A percentile compares a stretch with the other conserved stretches of the same genome.
Conservation (phyloP, 306 rosid species). For the Casuarina equisetifolia region DNA sequence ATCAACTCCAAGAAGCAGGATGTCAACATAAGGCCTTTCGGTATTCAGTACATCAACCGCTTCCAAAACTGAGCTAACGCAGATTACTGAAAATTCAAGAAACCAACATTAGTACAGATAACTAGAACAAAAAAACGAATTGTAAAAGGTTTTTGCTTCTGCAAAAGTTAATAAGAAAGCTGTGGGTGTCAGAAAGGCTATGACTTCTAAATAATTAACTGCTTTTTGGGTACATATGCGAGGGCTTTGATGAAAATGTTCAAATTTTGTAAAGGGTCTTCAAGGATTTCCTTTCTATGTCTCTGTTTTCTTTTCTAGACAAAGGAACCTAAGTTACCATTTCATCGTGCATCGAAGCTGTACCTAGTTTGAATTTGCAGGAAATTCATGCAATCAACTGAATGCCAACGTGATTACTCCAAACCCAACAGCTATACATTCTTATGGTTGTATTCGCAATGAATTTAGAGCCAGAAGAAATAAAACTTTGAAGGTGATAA, state of each 20-base stretch:
- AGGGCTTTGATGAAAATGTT: too few relatives aligned
- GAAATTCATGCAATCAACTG: neutral
- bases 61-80: slow-evolving; percentile 13
- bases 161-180: too few relatives aligned
- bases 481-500: neutral
- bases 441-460: neutral
- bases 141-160: too few relatives aligned
- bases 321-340: neutral
- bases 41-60: slow-evolving; percentile 25
- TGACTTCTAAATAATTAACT: too few relatives aligned
- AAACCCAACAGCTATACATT: neutral
- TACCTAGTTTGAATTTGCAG: neutral
- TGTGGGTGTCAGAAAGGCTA: neutral
- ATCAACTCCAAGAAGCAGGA: slow-evolving; percentile 14
- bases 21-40: slow-evolving; percentile 18
- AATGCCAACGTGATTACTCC: neutral
- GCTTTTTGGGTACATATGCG: too few relatives aligned
- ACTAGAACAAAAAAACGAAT: too few relatives aligned
- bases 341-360: neutral
- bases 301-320: too few relatives aligned
- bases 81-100: slow-evolving; percentile 12
- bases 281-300: neutral
- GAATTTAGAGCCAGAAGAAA: neutral
- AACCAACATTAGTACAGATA: neutral
- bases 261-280: too few relatives aligned